Conservation (phyloP, 1,139 yeast species). For the Lodderomyces jiufengensis region DNA sequence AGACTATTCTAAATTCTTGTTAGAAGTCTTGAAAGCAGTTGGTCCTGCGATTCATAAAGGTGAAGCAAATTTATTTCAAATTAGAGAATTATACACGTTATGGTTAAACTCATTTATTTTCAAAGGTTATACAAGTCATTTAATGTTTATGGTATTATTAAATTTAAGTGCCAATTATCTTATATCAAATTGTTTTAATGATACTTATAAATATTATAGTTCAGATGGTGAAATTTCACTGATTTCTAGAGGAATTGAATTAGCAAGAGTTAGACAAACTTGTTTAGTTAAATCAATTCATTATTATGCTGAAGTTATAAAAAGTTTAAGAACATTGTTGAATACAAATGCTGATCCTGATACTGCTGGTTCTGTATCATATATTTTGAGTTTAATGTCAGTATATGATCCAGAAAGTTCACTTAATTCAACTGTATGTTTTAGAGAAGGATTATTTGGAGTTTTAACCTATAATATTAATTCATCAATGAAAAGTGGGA, state of each 20-base stretch:
- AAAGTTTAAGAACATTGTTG: slow-evolving; percentile 28
- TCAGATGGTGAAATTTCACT: neutral
- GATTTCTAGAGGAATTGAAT: slow-evolving; percentile 2
- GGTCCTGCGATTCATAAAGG: slow-evolving; percentile 27
- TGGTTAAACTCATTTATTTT: slow-evolving; percentile 37
- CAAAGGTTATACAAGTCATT: slow-evolving; percentile 20
- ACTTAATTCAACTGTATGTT: slow-evolving; percentile 35
- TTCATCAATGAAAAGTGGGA: slow-evolving; percentile 18
- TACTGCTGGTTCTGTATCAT: slow-evolving; percentile 36
- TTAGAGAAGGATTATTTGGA: slow-evolving; percentile 41
- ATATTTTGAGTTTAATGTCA: slow-evolving; percentile 40
- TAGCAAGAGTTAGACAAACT: slow-evolving; percentile 6
- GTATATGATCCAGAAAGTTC: slow-evolving; percentile 47
- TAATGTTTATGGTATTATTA: slow-evolving; percentile 38
- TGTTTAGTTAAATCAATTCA: slow-evolving; percentile 21
- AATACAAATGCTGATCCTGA: slow-evolving; percentile 32
- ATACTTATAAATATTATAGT: slow-evolving; percentile 8
- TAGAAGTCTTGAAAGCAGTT: slow-evolving; percentile 12
- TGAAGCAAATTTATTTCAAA: slow-evolving; percentile 25
- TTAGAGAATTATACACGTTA: slow-evolving; percentile 28
- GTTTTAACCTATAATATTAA: slow-evolving; percentile 32
- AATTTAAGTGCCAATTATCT: slow-evolving; percentile 41
- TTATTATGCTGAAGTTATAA: slow-evolving; percentile 39
- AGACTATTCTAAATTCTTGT: slow-evolving; percentile 18
- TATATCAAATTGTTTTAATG: slow-evolving; percentile 31